Base-by-base conservation (phyloP, 108 stramenopile species). In the Mayamaea pseudoterrestris region DNA sequence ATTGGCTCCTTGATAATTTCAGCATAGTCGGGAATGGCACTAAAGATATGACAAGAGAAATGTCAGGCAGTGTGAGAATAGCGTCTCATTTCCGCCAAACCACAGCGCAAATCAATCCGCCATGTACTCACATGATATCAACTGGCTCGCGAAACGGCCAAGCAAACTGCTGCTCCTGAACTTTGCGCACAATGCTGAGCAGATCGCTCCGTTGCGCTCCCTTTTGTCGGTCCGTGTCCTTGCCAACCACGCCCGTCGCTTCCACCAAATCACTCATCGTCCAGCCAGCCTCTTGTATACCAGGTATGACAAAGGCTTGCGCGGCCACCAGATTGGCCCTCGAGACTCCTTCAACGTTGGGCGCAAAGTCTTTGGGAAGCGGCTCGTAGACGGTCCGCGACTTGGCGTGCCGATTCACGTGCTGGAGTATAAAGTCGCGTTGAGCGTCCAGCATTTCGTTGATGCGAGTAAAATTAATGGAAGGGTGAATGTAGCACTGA, bases 401-500 rank as follows among this genome's bases (percentile, higher is more conserved):
- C 40, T 76, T 72, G 36, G 81, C 74, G 22, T 53, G 65, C 30
- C 54, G 58, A 0, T 58, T 54, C 30, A 83, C 65, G 14, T 76
- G 80, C 37, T 57, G 31, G 32, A 80, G 25, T 22, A 78, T 65
- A 45, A 80, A 98, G 48, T 80, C 35, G 14, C 67, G 64, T 55
- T 96, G 95, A 5, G 74, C 63, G 30, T 49, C 43, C 16, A 94
- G 25, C 79, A 95, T 85, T 57, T 91, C 75, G 3, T 83, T 78
- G 20, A 94, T 60, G n/a, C 74, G 58, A 5, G 88, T 85, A 59
- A 74, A 97, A 45, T 92, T 82, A 53, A 97, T 80, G 30, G 80
- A 74, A 8, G 94, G 93, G 62, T 97, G 95, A 7, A 99, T 74
- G 63, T 95, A 94, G 68, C 98, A 99, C 72, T n/a, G n/a, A n/a